Base-by-base conservation (phyloP, 2,329 filamentous ascomycete species). In the Aspergillus sp. region DNA sequence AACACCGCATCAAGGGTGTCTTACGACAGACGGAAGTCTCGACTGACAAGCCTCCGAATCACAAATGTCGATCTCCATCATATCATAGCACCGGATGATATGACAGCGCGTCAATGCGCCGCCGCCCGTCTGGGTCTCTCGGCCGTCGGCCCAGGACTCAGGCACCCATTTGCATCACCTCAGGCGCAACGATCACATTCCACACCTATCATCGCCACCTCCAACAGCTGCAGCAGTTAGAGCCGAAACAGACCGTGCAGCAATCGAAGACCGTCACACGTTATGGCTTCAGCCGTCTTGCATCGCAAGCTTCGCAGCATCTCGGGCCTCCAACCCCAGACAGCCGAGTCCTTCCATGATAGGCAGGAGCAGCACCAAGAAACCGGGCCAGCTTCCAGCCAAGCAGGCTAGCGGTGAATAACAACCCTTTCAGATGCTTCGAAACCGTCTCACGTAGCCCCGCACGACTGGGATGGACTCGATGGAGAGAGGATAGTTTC, bases 361-460 rank as follows among this genome's bases (percentile, higher is more conserved):
- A 41, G 51, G 51, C 20, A 40, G 44, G 42, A 24, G 13, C 13
- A 47, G n/a, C 19, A 30, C 45, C n/a, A 41, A 46, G 27, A 19
- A 46, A 22, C 51, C 19, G n/a, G 24, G 3, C 17, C 41, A 11
- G 12, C 27, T 40, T 41, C 34, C 42, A 41, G 51, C 42, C 51
- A 41, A 41, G 51, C 44, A 46, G 20, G 51, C 41, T 46, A 39
- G 33, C 41, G 30, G 33, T 24, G 22, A 17, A 40, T 41, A n/a
- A 54, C 33, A 17, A 41, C 30, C 51, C 51, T 46, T 53, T 53
- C 46, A 56, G 48, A 37, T 40, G 20, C 51, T 48, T 44, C 30
- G 30, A 41, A 42, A 57, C 24, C 46, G 27, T 39, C 44, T 57
- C 20, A 37, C 45, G 53, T 27, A 44, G 42, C 47, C 34, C 44